A percentile compares a stretch with the other conserved stretches of the same genome.
These are phyloP conservation scores for Vachellia pachyceras DNA, from an alignment of 306 rosid genomes.

Conservation along the genomic window DNA sequence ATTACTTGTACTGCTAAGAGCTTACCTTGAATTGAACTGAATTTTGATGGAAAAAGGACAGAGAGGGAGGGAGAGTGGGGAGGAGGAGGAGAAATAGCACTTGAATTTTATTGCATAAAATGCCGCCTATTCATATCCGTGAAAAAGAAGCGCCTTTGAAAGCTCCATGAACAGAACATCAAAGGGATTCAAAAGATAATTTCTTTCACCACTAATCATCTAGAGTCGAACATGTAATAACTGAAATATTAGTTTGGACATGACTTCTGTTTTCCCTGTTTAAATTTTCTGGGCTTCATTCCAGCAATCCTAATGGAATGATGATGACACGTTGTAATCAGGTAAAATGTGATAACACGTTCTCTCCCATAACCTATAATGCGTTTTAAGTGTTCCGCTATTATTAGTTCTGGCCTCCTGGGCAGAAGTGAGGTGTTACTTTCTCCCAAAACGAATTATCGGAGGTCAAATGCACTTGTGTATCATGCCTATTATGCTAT, in stretches of 20 bases:
- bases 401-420: background rate
- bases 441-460: background rate
- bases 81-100: background rate
- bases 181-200: background rate
- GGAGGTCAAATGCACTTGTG: background rate
- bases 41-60: background rate
- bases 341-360: background rate
- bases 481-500: background rate
- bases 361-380: background rate
- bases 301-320: background rate
- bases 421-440: background rate
- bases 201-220: background rate
- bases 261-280: background rate
- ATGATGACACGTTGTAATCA: background rate
- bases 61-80: background rate
- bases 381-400: background rate
- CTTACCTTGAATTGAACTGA: constrained; percentile 6
- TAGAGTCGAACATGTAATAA: background rate
- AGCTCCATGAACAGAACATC: background rate
- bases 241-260: background rate
- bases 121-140: background rate
- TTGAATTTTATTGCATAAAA: background rate
- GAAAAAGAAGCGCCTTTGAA: background rate
- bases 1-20: background rate
- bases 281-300: background rate